These are phyloP conservation scores for Fusarium sp. DNA, from an alignment of 2,329 filamentous ascomycete genomes.

Conservation along the genomic window DNA sequence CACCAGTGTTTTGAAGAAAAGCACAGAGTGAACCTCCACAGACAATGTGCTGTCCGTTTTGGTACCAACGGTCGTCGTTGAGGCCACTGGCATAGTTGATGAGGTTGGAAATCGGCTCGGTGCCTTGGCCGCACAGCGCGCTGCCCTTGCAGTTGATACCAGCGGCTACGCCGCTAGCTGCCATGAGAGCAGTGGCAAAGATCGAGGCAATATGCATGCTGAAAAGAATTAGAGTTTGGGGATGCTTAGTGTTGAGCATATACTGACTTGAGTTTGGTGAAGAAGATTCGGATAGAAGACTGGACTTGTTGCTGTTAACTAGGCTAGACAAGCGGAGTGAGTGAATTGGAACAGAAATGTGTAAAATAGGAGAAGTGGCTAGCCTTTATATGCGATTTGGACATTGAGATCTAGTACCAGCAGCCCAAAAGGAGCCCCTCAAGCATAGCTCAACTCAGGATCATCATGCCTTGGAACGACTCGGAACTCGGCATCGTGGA, in stretches of 20 bases:
- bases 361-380: rapidly evolving
- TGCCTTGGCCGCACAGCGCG: background rate
- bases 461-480: too few relatives aligned
- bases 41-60: background rate
- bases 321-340: rapidly evolving
- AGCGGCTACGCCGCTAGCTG: background rate
- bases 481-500: background rate
- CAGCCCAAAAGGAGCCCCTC: background rate
- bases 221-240: rapidly evolving
- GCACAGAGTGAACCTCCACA: background rate
- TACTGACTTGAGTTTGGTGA: background rate
- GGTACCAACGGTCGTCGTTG: background rate
- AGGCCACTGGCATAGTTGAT: background rate
- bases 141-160: background rate
- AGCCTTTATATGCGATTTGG: background rate
- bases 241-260: background rate
- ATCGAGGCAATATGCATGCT: background rate
- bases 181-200: background rate
- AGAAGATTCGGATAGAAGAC: background rate
- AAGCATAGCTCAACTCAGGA: background rate
- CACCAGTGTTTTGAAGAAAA: background rate
- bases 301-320: rapidly evolving
- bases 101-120: background rate
- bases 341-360: rapidly evolving
- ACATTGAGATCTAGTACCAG: background rate